Evolutionary conservation across 2,329 filamentous ascomycete genomes (phyloP).

Genomic region (Xylaria sp.): DNA sequence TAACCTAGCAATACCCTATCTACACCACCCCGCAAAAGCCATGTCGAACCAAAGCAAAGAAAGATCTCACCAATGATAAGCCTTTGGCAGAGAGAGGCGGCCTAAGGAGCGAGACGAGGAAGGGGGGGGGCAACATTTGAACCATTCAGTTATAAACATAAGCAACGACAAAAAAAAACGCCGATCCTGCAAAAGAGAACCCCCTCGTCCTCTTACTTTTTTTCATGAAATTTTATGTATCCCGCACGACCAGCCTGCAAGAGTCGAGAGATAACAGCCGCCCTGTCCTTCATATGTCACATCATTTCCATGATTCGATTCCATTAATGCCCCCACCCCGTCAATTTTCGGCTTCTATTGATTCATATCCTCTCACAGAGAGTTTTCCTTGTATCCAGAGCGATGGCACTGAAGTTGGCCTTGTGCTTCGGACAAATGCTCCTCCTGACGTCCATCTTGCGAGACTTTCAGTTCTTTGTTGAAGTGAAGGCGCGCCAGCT

Average conservation of each 20-base stretch:
- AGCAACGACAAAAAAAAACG: not conserved
- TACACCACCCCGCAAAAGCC: too few relatives aligned
- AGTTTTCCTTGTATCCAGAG: not conserved
- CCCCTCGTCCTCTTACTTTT: not conserved
- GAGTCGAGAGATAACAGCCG: not conserved
- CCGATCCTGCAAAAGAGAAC: not conserved
- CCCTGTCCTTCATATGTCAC: constrained; percentile 1
- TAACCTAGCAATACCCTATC: too few relatives aligned
- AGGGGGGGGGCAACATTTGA: not conserved
- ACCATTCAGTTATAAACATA: not conserved
- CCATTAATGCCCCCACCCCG: not conserved
- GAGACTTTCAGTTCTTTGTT: not conserved
- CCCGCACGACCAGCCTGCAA: not conserved
- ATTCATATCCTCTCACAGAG: constrained; percentile 5
- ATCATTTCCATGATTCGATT: not conserved
- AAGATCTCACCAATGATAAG: too few relatives aligned
- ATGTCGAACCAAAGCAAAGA: too few relatives aligned
- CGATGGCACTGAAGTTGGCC: not conserved
- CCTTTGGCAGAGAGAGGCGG: not conserved
- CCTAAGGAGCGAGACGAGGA: not conserved
- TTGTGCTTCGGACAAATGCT: not conserved
- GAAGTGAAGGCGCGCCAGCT: constrained; percentile 14
- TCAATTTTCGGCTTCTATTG: not conserved
- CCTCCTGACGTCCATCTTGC: not conserved
- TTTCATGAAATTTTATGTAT: not conserved